These are phyloP conservation scores for Dillenia turbinata DNA, from an alignment of 164 flowering plant genomes.

Conservation along the genomic window DNA sequence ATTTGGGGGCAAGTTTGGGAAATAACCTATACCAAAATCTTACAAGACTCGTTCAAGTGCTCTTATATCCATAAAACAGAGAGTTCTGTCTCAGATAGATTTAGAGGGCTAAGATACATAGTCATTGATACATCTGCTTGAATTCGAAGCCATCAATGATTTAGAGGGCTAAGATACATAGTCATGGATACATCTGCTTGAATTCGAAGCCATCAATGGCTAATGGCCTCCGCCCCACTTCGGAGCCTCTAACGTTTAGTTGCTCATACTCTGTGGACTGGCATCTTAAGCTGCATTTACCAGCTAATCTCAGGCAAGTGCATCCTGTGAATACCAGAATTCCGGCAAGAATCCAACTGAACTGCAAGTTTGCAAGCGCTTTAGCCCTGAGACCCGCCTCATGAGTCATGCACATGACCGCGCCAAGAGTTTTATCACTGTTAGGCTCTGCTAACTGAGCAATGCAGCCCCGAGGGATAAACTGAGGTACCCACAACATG, in stretches of 20 bases:
- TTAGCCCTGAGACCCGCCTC: conserved; percentile 56
- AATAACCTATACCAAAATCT: no score
- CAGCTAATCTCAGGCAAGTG: conserved; percentile 30
- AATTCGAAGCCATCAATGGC: conserved; percentile 11
- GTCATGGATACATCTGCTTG: conserved; percentile 19
- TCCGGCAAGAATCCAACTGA: conserved; percentile 79
- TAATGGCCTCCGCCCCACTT: conserved; percentile 15
- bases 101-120: not conserved
- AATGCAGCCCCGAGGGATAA: conserved; percentile 55
- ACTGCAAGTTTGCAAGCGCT: conserved; percentile 69
- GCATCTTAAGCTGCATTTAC: conserved; percentile 17
- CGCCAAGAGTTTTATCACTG: conserved; percentile 29
- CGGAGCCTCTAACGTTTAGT: conserved; percentile 27
- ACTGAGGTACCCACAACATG: conserved; percentile 51
- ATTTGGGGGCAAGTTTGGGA: no score
- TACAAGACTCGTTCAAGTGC: no score
- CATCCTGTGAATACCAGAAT: conserved; percentile 38
- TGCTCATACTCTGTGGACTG: conserved; percentile 39
- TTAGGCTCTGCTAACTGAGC: conserved; percentile 11
- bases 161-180: not conserved
- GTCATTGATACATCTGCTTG: conserved; percentile 19
- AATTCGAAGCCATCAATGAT: conserved; percentile 8
- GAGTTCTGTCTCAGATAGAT: no score
- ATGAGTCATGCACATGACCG: conserved; percentile 39
- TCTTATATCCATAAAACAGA: no score